Base-by-base conservation (phyloP, 352 stramenopile species). In the Hyaloperonospora arabidopsidis region DNA sequence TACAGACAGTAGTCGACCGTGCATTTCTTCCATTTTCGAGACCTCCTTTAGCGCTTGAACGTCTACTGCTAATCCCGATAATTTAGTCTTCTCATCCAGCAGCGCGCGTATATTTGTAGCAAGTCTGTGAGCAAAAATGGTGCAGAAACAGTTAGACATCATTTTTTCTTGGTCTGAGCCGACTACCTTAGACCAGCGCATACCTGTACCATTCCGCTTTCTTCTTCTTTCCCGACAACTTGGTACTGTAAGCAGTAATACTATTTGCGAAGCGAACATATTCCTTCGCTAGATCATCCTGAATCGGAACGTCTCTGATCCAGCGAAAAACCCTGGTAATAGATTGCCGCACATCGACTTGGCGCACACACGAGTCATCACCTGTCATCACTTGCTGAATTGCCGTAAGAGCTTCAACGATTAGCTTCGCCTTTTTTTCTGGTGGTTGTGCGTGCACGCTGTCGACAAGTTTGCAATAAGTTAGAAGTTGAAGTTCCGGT, bases 321-420 rank as follows among this genome's bases (percentile, higher is more conserved):
- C 56, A 68, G 44, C 36, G 10, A 25, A 11, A 45, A 13, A 53
- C 57, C 12, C 32, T 0, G 6, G 25, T 21, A 25, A 55, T n/a
- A 38, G 25, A 51, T 36, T 18, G 0, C 2, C 32, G 45, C n/a
- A 65, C 19, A 5, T 49, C 12, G 4, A 40, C 14, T 39, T 43
- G 29, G 6, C 38, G 44, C 1, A 49, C 53, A 54, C 57, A 52
- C 35, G 44, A 44, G 3, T n/a, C 14, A 54, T 67, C 54, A 25
- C 54, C 19, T 25, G 54, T 22, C 41, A 67, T 53, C 34, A 67
- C 45, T 41, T 61, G 38, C 25, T 58, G 49, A 18, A 70, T 52
- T 23, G 43, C 19, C 5, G 4, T 15, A 0, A 70, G 32, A 21
- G 62, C 62, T 39, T 61, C 34, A 4, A 52, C 1, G 43, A 70